Percentiles rank a stretch among this genome's conserved stretches.
These are phyloP conservation scores for Guadua angustifolia DNA, from an alignment of 176 grass and related monocot genomes.

Conservation along the genomic window DNA sequence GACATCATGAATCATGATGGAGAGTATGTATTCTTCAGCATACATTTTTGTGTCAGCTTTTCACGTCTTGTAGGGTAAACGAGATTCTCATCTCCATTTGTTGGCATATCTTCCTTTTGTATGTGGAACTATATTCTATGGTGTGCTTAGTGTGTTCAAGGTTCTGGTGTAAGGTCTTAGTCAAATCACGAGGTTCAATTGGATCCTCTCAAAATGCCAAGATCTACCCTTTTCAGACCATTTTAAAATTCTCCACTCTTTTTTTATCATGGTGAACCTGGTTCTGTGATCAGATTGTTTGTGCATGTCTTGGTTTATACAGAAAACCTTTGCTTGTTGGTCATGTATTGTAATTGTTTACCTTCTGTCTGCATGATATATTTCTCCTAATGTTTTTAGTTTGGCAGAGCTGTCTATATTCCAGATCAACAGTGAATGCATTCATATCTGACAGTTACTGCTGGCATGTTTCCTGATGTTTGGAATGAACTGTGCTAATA, in stretches of 20 bases:
- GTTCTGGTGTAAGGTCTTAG: background rate
- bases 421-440: background rate
- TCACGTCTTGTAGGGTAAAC: background rate
- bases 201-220: background rate
- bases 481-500: constrained; percentile 35
- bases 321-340: constrained; percentile 11
- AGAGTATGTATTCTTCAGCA: background rate
- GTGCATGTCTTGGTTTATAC: constrained; percentile 8
- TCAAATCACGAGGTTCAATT: background rate
- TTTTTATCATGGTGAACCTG: background rate
- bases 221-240: background rate
- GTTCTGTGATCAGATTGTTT: background rate
- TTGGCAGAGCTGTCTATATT: constrained; percentile 21
- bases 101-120: background rate
- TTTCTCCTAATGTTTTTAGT: constrained; percentile 6
- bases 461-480: constrained; percentile 9
- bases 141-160: background rate
- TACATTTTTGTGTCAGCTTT: background rate
- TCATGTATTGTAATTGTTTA: constrained; percentile 16
- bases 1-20: constrained; percentile 8
- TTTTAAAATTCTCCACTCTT: background rate
- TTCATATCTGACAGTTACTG: constrained; percentile 28
- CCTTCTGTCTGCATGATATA: constrained; percentile 9
- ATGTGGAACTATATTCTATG: background rate
- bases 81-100: background rate